Evolutionary conservation across 768 basidiomycete species (phyloP).

Genomic region (Boletus speciosus): DNA sequence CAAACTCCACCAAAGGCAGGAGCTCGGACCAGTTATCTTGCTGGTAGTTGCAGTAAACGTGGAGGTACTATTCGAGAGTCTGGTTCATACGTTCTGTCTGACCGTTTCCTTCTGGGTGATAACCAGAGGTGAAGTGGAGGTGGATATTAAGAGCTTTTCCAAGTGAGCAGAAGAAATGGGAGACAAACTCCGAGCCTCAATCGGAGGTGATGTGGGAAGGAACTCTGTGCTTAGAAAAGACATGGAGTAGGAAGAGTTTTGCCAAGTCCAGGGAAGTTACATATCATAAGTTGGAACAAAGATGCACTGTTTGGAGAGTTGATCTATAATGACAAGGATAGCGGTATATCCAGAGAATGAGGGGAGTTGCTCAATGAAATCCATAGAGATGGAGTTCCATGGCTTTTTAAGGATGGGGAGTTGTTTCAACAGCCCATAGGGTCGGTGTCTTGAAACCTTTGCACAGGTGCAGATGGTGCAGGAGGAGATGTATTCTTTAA

Average conservation of each 20-base stretch:
- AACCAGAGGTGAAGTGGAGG: no score
- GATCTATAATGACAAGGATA: no score
- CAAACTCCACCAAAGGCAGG: no score
- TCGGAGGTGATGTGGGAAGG: background rate
- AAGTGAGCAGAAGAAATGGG: background rate
- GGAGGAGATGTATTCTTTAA: no score
- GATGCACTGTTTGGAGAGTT: no score
- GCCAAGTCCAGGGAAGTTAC: background rate
- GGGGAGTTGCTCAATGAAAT: background rate
- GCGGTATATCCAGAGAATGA: no score
- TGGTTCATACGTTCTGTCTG: background rate
- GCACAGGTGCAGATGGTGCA: no score
- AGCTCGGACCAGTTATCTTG: background rate
- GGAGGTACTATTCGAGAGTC: background rate
- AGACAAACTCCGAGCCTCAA: background rate
- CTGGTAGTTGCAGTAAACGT: background rate
- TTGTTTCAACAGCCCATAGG: background rate
- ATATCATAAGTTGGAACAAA: no score
- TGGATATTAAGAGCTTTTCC: background rate
- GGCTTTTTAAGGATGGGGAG: background rate
- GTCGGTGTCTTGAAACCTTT: no score
- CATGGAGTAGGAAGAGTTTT: no score
- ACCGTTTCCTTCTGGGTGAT: background rate
- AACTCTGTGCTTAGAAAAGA: background rate
- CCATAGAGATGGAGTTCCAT: background rate